Evolutionary conservation across 2,329 filamentous ascomycete genomes (phyloP).

Genomic region (Plectosphaerella plurivora): DNA sequence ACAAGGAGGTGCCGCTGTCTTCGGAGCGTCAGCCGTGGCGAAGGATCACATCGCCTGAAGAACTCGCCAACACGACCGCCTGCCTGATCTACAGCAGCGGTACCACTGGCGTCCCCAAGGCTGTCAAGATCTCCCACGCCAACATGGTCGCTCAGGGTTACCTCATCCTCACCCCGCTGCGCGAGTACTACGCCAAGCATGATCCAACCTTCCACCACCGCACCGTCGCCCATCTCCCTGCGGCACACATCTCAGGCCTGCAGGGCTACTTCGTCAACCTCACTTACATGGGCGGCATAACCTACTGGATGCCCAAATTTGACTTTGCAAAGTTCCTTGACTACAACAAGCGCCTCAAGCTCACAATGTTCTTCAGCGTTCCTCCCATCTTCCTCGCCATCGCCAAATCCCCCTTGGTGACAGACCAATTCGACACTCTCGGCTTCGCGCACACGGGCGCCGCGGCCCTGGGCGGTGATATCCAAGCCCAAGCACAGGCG

Average conservation of each 20-base stretch:
- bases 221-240: conserved; percentile 14
- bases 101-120: conserved; percentile 44
- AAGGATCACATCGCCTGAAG: conserved; percentile 42
- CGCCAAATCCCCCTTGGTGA: conserved; percentile 3
- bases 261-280: conserved; percentile 7
- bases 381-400: conserved; percentile 6
- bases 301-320: conserved; percentile 4
- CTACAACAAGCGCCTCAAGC: conserved; percentile 1
- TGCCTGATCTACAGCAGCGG: conserved; percentile 44
- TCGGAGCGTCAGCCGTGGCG: conserved; percentile 43
- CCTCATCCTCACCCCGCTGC: conserved; percentile 22
- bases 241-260: conserved; percentile 3
- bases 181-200: conserved; percentile 20
- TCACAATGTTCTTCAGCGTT: conserved; percentile 2
- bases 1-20: conserved; percentile 25
- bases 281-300: conserved; percentile 1
- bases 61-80: conserved; percentile 35
- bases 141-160: conserved; percentile 35
- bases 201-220: conserved; percentile 22
- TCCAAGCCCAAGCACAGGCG: conserved; percentile 44
- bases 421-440: conserved; percentile 36
- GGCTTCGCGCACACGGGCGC: conserved; percentile 46
- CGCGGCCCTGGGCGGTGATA: conserved; percentile 50
- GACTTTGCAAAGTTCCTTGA: conserved; percentile 3
- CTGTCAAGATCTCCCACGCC: conserved; percentile 37